Base-by-base conservation (phyloP, 2,329 filamentous ascomycete species). In the Calonectria naviculata region DNA sequence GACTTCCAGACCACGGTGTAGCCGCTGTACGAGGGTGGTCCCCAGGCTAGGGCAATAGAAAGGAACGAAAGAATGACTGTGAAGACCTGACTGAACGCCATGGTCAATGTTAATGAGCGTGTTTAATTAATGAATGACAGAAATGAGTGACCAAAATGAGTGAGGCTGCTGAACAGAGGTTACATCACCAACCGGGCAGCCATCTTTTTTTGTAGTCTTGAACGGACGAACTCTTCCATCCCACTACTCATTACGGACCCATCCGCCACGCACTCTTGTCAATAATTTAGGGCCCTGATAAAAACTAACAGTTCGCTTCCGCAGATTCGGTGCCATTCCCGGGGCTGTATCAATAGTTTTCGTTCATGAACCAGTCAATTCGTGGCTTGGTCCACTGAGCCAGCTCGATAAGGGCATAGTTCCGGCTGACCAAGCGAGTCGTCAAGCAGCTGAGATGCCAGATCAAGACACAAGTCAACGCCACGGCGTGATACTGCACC, bases 1-100 rank as follows among this genome's bases (percentile, higher is more conserved):
- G 88, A 86, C 6, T 83, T 78, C 85, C 85, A 89, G 44, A 85
- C 54, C 8, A 80, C 76, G 21, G 69, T 78, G 77, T 83, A 84
- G 63, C 84, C 84, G 10, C 72, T 71, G 73, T 88, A 87, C 26
- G 58, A 31, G 3, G 87, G 86, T 0, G 84, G 76, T 3, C 79
- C 74, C 71, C 76, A 80, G 47, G 86, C 87, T 0, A 78, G 72
- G n/a, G 77, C 82, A 13, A 83, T 58, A 26, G 80, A 75, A 26
- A 79, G 69, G 26, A 84, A 71, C 31, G 79, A 78, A 38, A 82
- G 73, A 29, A 84, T 61, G 38, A 79, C 62, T 13, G 79, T 56
- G 29, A 81, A 8, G 12, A 76, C 65, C 60, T 70, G 68, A n/a
- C 63, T 28, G 61, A 68, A 72, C 21, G 75, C 68, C 79, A 82